phyloP scores from a whole-genome alignment of 768 basidiomycete species.

The Pleurotus cornucopiae region DNA sequence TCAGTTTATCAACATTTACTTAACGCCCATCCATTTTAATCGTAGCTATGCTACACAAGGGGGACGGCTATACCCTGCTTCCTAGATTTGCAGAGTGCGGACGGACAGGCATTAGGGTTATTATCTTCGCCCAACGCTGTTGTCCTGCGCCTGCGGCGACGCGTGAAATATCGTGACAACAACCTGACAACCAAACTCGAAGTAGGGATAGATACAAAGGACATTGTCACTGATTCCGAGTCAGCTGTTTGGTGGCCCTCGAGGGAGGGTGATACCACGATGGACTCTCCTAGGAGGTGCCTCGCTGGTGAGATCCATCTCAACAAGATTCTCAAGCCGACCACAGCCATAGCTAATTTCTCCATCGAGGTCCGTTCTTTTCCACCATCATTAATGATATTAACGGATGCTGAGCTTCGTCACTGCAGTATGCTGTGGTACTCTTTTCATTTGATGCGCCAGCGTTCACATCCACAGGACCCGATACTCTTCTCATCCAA shows the following conservation, averaged over 20 bases:
- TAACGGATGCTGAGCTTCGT: not conserved
- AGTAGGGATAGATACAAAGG: constrained; percentile 16
- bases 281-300: constrained; percentile 12
- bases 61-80: constrained; percentile 34
- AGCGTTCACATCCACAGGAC: constrained; percentile 21
- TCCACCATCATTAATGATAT: not conserved
- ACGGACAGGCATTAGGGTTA: constrained; percentile 30
- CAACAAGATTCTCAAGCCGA: constrained; percentile 27
- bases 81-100: constrained; percentile 25
- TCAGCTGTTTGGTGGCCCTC: constrained; percentile 30
- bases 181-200: constrained; percentile 5
- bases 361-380: constrained; percentile 27
- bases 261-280: constrained; percentile 9
- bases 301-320: constrained; percentile 36
- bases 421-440: constrained; percentile 31
- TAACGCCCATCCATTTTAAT: not conserved
- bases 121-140: constrained; percentile 28
- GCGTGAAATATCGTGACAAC: constrained; percentile 16
- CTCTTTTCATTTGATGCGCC: constrained; percentile 31
- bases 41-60: constrained; percentile 36
- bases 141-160: constrained; percentile 26
- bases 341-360: constrained; percentile 34
- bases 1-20: not conserved
- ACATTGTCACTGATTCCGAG: constrained; percentile 23
- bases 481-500: constrained; percentile 21